A percentile compares a stretch with the other conserved stretches of the same genome.
These are phyloP conservation scores for Lentinus brumalis DNA, from an alignment of 768 basidiomycete genomes.

Conservation along the genomic window DNA sequence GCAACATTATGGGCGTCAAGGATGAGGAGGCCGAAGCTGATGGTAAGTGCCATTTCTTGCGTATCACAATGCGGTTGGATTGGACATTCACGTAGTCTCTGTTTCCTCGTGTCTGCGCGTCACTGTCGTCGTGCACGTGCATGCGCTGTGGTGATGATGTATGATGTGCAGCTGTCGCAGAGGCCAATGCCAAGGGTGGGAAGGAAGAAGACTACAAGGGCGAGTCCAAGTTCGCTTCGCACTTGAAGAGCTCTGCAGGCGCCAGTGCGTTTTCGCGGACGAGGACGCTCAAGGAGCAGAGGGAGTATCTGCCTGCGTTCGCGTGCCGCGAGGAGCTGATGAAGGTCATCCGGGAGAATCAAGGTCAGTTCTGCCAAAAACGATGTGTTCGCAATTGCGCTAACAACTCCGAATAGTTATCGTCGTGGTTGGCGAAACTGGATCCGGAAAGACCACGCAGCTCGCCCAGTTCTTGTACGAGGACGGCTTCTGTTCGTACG, in stretches of 20 bases:
- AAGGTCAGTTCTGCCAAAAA: conserved; percentile 56
- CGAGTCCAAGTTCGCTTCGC: conserved; percentile 96
- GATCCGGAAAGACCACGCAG: conserved; percentile 98
- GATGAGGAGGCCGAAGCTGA: conserved; percentile 93
- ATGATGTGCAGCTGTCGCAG: conserved; percentile 46
- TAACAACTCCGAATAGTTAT: conserved; percentile 56
- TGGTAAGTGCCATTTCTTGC: conserved; percentile 54
- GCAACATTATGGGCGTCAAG: conserved; percentile 96
- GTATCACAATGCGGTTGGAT: conserved; percentile 38
- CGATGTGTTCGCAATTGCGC: background rate
- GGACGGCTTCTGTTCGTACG: conserved; percentile 90
- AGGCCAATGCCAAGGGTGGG: conserved; percentile 47
- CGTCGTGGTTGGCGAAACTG: conserved; percentile 99
- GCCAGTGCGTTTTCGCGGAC: conserved; percentile 80
- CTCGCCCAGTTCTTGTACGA: conserved; percentile 94
- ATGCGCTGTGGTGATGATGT: background rate
- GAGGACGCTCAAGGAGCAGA: conserved; percentile 88
- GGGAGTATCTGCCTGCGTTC: conserved; percentile 97
- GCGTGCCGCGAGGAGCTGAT: conserved; percentile 94
- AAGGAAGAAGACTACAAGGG: conserved; percentile 80
- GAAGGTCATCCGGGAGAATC: conserved; percentile 88
- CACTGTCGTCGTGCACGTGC: background rate
- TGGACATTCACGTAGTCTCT: conserved; percentile 80
- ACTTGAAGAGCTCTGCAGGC: conserved; percentile 79
- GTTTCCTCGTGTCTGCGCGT: conserved; percentile 22